Conservation (phyloP, 2,329 filamentous ascomycete species). For the Neospermospora avenae region DNA sequence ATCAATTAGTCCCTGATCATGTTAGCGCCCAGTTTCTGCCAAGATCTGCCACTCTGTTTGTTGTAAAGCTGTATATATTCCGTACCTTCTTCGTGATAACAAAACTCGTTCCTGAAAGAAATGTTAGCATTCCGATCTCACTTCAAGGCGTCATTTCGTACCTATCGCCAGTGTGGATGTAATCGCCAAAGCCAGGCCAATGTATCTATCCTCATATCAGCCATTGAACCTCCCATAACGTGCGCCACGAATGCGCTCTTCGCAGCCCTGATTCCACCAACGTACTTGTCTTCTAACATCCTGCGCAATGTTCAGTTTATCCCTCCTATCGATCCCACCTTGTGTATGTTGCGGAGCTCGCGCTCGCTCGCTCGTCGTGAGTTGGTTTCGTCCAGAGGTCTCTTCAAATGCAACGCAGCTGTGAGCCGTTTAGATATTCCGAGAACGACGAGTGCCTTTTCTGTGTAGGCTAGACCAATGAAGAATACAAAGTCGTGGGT, state of each 20-base stretch:
- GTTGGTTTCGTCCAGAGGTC: conserved; percentile 10
- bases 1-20: conserved; percentile 75
- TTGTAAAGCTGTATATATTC: conserved; percentile 23
- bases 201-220: conserved; percentile 54
- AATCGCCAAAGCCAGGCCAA: conserved; percentile 73
- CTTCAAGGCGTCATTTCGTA: conserved; percentile 40
- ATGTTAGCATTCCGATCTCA: conserved; percentile 14
- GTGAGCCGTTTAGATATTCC: conserved; percentile 6
- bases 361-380: conserved; percentile 22
- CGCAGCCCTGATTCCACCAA: conserved; percentile 8
- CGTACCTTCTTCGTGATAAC: conserved; percentile 97
- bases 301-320: conserved; percentile 18
- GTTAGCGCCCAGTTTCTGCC: conserved; percentile 17
- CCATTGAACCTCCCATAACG: conserved; percentile 4
- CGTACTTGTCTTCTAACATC: conserved; percentile 47
- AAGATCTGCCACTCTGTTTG: background rate
- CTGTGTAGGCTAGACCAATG: conserved; percentile 15
- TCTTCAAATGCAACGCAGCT: background rate
- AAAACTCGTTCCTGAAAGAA: conserved; percentile 78
- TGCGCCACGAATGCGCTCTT: conserved; percentile 7
- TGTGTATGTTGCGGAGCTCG: conserved; percentile 26
- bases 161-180: conserved; percentile 73
- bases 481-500: conserved; percentile 18
- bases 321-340: conserved; percentile 26
- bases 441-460: conserved; percentile 9